Conservation (phyloP, 441 rosid species). For the Aquilaria agallochum region DNA sequence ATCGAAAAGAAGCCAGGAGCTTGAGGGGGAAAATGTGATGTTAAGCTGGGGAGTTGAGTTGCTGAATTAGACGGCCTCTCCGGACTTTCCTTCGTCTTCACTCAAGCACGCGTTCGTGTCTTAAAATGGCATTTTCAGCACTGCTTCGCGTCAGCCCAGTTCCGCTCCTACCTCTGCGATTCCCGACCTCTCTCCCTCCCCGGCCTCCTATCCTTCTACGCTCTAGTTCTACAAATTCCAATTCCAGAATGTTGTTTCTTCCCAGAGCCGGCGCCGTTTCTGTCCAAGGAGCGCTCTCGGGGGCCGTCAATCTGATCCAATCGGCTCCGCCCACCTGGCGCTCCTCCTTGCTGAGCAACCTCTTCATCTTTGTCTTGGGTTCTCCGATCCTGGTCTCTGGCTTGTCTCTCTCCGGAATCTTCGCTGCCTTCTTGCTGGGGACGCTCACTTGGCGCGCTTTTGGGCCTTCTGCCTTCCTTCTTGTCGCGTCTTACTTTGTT, state of each 20-base stretch:
- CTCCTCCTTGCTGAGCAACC: conserved; percentile 67
- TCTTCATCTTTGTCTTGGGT: conserved; percentile 63
- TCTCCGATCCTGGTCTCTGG: conserved; percentile 80
- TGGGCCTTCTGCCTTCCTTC: conserved; percentile 76
- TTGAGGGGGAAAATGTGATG: not conserved
- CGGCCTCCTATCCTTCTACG: conserved; percentile 9
- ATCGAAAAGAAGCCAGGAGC: too few relatives aligned
- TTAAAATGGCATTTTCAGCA: conserved; percentile 41
- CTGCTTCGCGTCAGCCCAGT: conserved; percentile 19
- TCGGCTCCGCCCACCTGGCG: conserved; percentile 73
- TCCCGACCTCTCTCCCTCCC: conserved; percentile 14
- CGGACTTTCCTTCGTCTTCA: not conserved
- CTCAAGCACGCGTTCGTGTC: not conserved
- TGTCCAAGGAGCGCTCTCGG: conserved; percentile 39
- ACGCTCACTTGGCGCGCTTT: conserved; percentile 95
- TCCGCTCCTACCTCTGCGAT: conserved; percentile 13
- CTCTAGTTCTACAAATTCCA: conserved; percentile 11
- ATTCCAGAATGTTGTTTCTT: conserved; percentile 13
- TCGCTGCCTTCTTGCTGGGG: conserved; percentile 79
- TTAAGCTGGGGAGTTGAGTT: not conserved
- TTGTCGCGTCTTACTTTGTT: conserved; percentile 83
- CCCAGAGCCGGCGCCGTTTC: conserved; percentile 27
- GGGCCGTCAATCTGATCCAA: conserved; percentile 50
- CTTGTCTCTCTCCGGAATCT: conserved; percentile 68
- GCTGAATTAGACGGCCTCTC: not conserved